Base-by-base conservation (phyloP, 2,329 filamentous ascomycete genomes). In the Alternaria hordeiaustralica region DNA sequence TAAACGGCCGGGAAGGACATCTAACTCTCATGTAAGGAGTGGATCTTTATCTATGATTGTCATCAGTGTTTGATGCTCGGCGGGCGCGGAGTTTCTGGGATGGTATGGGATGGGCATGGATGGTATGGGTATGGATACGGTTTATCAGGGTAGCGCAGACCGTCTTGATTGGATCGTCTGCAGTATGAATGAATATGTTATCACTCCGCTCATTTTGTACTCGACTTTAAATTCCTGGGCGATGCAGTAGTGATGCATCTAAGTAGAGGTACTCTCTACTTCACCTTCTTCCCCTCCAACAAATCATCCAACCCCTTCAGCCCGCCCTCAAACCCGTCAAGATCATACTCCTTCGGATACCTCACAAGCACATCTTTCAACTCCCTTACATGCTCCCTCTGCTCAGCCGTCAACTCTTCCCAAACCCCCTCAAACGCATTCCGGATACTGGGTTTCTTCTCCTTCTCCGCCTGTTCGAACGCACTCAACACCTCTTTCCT, bases 281-380 rank as follows among this genome's bases (percentile, higher is more conserved):
- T 21, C 55, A 5, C 36, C 15, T 70, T 70, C 57, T 69, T 73
- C 61, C 60, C 56, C 43, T 65, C 57, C 30, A 77, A 36, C 51
- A 78, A 33, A 28, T 78, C 70, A 72, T 82, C 84, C 77, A 94
- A 75, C 15, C 88, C 90, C 46, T 88, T 86, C 62, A 89, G 84
- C 0, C 93, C 94, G 4, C 88, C 92, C 68, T 97, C 92, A 80
- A 88, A 93, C 69, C 90, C 88, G 15, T 84, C 85, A 51, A 96
- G 77, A 79, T 98, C 94, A 80, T 99, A 99, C 84, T 99, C 96
- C 36, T 92, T 89, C 0, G 95, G 94, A 82, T 98, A 99, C 71
- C 87, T 89, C 71, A 95, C 89, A 55, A 99, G 77, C 55, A 97
- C 86, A n/a, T 88, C 86, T 76, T 84, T 92, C 73, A 98, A 83